Base-by-base conservation (phyloP, 805 yeast genomes). In the Kazachstania viticola region DNA sequence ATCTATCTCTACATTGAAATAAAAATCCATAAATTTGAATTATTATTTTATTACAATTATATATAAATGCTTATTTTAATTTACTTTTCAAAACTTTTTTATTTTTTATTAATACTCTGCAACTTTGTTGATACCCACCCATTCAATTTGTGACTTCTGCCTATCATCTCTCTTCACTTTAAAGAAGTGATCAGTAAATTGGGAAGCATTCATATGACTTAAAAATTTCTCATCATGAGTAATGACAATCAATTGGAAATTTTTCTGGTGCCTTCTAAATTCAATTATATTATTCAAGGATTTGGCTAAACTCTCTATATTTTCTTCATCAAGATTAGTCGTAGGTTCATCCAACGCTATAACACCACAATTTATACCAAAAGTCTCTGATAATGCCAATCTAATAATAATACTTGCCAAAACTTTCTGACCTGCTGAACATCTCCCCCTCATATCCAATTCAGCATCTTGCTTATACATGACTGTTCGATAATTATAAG, bases 311-410 rank as follows among this genome's bases (percentile, higher is more conserved):
- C 94, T 74, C 44, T 79, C 93, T 32, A 87, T 75, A 48, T 91
- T 91, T 37, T 81, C 95, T 30, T 71, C 73, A 56, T 91, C 99
- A 35, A 91, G 64, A 48, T 91, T 91, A 0, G 98, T 91, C 0
- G 99, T 91, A 7, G 99, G 99, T 58, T 91, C 99, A 58, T 91
- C 99, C 25, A 91, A 64, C 0, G 97, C 94, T 45, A 91, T 83
- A 57, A 91, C 80, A 30, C 98, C 98, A 61, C 95, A 88, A 49
- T 81, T 83, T 2, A 76, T 68, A 6, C 98, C 97, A 62, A 91
- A 88, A 48, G 96, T 83, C 56, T 91, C 97, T 1, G 97, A 91
- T 29, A 91, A 62, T 0, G 96, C 95, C 34, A 91, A 60, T 34
- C 99, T 66, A 35, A 91, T 88, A 21, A 91, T 75, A 29, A 91